Evolutionary conservation across 129 eudicot species (phyloP).

Genomic region (Pulicaria dysenterica): DNA sequence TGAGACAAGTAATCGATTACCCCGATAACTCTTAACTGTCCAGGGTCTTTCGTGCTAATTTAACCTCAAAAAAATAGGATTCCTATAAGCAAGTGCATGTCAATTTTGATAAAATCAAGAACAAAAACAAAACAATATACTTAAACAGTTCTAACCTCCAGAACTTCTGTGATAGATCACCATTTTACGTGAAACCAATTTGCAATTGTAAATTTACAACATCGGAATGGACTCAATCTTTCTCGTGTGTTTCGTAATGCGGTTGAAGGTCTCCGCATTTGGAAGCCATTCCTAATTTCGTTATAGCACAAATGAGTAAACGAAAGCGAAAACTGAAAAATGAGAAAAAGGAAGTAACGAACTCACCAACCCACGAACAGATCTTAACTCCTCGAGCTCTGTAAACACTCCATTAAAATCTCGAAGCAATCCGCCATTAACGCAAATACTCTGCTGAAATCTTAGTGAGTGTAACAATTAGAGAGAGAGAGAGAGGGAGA

Average conservation of each 20-base stretch:
- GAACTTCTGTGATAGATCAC: conserved; percentile 67
- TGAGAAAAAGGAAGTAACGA: not conserved
- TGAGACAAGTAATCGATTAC: not conserved
- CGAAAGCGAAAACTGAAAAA: not conserved
- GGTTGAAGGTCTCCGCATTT: not conserved
- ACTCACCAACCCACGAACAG: conserved; percentile 26
- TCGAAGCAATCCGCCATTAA: conserved; percentile 15
- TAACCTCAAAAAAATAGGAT: not conserved
- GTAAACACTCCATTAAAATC: conserved; percentile 8
- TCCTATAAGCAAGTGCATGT: conserved; percentile 7
- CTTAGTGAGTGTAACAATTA: not conserved
- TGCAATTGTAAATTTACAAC: not conserved
- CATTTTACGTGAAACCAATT: conserved; percentile 55
- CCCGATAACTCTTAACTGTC: conserved; percentile 59
- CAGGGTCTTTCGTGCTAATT: conserved; percentile 86
- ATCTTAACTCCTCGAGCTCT: conserved; percentile 7
- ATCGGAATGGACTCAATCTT: not conserved
- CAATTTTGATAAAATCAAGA: not conserved
- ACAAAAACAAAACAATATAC: not conserved
- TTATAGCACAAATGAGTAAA: conserved; percentile 1
- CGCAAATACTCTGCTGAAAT: conserved; percentile 9
- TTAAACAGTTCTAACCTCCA: conserved; percentile 66
- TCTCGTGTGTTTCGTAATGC: not conserved
- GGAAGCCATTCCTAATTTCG: not conserved
- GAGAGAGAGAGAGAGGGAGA: conserved; percentile 20